phyloP scores from a whole-genome alignment of 2,329 filamentous ascomycete species.

The Xylaria sp. region DNA sequence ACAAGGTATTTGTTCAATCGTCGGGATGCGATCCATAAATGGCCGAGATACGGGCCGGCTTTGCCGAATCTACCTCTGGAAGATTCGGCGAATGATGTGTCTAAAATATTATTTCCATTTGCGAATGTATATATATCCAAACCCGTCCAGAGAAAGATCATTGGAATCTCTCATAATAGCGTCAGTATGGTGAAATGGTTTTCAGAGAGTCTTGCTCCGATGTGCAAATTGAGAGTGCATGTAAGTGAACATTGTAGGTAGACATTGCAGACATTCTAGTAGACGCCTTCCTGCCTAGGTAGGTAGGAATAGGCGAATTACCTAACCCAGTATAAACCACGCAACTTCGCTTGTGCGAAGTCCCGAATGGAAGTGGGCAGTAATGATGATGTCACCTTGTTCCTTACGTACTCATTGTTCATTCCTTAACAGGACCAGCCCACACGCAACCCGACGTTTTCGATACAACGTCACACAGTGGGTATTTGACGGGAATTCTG shows the following conservation, averaged over 20 bases:
- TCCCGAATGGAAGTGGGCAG: constrained; percentile 7
- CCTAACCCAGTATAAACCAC: background rate
- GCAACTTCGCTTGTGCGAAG: constrained; percentile 2
- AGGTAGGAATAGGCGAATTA: background rate
- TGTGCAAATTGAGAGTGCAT: background rate
- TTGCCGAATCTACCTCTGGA: constrained; percentile 6
- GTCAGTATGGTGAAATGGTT: too few relatives aligned
- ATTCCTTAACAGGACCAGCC: constrained; percentile 11
- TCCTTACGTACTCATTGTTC: constrained; percentile 12
- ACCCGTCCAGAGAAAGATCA: background rate
- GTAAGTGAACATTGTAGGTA: too few relatives aligned
- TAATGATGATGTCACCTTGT: constrained; percentile 29
- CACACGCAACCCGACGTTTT: background rate
- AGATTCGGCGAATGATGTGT: constrained; percentile 15
- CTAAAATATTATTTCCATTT: too few relatives aligned
- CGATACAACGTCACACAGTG: background rate
- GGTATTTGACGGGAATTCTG: background rate
- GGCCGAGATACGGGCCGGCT: constrained; percentile 27
- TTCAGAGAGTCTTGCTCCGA: too few relatives aligned
- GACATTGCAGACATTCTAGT: too few relatives aligned
- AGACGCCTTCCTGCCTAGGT: background rate
- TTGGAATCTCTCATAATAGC: too few relatives aligned
- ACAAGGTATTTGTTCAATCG: background rate
- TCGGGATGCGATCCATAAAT: constrained; percentile 6
- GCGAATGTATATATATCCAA: too few relatives aligned